Evolutionary conservation across 2,329 filamentous ascomycete genomes (phyloP).

Genomic region (Alternaria arbusti): DNA sequence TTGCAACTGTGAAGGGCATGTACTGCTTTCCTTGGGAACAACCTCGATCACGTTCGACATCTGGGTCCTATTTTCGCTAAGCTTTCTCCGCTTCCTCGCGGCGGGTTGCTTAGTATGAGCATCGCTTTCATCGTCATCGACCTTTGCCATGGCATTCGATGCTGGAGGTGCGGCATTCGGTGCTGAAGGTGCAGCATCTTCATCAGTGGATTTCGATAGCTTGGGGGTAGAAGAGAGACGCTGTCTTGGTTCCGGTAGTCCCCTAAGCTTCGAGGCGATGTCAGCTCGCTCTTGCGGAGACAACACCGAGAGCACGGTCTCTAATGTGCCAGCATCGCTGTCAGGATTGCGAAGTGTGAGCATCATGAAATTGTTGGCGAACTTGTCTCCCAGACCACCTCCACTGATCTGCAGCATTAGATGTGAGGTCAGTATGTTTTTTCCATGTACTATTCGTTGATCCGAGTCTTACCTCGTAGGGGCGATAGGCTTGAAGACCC

Average conservation of each 20-base stretch:
- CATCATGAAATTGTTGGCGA: slow-evolving; percentile 21
- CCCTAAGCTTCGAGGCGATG: not conserved
- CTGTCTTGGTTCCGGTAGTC: not conserved
- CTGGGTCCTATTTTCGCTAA: not conserved
- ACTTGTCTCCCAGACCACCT: not conserved
- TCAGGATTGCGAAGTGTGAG: slow-evolving; percentile 18
- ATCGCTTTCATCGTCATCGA: not conserved
- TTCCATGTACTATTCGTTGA: not conserved
- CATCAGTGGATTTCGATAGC: not conserved
- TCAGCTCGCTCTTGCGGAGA: not conserved
- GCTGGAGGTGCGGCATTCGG: not conserved
- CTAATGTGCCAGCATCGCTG: not conserved
- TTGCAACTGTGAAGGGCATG: not conserved
- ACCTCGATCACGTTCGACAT: not conserved
- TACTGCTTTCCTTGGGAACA: not conserved
- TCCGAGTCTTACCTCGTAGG: slow-evolving; percentile 11
- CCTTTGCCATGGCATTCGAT: not conserved
- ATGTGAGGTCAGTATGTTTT: not conserved
- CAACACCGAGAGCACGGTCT: slow-evolving; percentile 4
- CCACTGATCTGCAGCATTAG: not conserved
- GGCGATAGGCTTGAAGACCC: slow-evolving; percentile 19
- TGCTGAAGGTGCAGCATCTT: not conserved
- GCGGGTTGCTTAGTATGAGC: not conserved
- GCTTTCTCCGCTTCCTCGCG: not conserved
- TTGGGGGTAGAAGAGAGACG: not conserved